A percentile compares a stretch with the other conserved stretches of the same genome.
Conservation (phyloP, 1,284 basidiomycete genomes). For the Apiotrichum porosum region DNA sequence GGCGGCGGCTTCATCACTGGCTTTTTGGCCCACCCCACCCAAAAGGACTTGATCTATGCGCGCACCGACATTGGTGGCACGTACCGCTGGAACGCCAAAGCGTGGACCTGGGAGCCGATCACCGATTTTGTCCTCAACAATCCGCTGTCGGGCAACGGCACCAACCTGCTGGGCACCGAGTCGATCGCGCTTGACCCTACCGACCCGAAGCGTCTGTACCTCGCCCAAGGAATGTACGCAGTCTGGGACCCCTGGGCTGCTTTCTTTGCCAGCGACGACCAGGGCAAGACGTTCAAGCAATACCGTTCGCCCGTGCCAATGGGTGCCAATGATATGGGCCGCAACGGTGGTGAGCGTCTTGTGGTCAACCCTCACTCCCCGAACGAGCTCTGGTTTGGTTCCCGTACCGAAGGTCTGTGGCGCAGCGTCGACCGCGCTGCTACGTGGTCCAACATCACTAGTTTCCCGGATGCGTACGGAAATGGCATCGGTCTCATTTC, state of each 20-base stretch:
- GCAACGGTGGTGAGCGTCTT: neutral
- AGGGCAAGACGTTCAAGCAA: neutral
- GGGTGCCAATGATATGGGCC: neutral
- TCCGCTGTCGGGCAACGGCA: too few species aligned
- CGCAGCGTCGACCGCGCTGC: too few species aligned
- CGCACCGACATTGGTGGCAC: neutral
- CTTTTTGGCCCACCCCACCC: neutral
- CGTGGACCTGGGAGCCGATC: neutral
- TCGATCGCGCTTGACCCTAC: neutral
- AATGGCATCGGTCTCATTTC: too few species aligned
- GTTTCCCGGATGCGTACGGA: too few species aligned
- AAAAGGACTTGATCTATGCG: neutral
- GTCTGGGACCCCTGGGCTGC: neutral
- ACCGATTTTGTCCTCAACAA: neutral
- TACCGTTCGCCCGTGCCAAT: neutral
- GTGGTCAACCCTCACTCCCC: neutral
- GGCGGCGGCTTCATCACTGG: constrained; percentile 1
- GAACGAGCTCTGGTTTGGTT: neutral
- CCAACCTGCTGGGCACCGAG: neutral
- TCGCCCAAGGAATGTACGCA: neutral
- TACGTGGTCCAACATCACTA: neutral
- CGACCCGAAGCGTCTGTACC: neutral
- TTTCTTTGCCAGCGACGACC: too few species aligned
- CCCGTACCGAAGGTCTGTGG: too few species aligned
- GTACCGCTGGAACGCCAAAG: neutral